Conservation (phyloP, 2,329 filamentous ascomycete genomes). For the Talaromyces amestolkiae region DNA sequence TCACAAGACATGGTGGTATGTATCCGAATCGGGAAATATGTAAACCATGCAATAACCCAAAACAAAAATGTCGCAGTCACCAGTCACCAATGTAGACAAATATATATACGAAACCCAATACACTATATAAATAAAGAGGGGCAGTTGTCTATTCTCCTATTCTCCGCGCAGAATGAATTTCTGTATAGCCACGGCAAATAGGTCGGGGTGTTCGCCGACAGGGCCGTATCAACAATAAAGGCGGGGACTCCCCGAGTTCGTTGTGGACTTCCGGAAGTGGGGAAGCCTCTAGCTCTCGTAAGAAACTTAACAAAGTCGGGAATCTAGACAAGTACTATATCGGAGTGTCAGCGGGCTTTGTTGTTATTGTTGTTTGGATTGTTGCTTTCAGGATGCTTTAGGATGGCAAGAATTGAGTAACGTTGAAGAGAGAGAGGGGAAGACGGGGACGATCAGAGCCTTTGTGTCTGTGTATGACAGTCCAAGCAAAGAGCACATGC, state of each 20-base stretch:
- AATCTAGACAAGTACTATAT: background rate
- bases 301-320: background rate
- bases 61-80: background rate
- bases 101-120: background rate
- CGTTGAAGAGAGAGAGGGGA: background rate
- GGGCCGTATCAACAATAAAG: background rate
- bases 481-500: background rate
- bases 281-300: background rate
- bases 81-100: background rate
- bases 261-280: background rate
- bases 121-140: background rate
- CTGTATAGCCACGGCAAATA: constrained; percentile 10
- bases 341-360: background rate
- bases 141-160: background rate
- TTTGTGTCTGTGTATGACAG: background rate
- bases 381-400: background rate
- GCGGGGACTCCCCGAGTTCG: constrained; percentile 19
- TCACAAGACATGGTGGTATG: constrained; percentile 14
- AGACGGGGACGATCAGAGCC: background rate
- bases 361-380: background rate
- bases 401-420: background rate
- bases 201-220: constrained; percentile 12
- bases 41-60: background rate
- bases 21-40: constrained; percentile 2
- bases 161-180: background rate